phyloP scores from a whole-genome alignment of 352 stramenopile genomes.

The Blastocystis sp. region DNA sequence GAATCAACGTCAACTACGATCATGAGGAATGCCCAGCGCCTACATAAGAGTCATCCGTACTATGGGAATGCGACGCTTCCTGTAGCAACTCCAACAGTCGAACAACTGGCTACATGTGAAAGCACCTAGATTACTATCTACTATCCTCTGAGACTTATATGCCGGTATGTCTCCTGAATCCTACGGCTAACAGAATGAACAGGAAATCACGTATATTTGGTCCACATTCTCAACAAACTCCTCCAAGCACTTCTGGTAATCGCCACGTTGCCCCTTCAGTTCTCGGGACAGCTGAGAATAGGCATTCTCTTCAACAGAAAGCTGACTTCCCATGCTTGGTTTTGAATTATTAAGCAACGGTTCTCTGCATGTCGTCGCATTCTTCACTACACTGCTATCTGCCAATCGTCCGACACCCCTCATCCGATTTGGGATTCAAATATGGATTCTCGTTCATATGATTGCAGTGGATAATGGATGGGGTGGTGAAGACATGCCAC shows the following conservation, averaged over 20 bases:
- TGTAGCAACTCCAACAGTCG: neutral
- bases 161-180: neutral
- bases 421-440: too few relatives aligned
- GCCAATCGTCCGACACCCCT: neutral
- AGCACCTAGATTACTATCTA: neutral
- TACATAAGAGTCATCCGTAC: neutral
- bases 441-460: too few relatives aligned
- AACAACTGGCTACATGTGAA: neutral
- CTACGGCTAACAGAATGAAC: neutral
- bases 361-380: neutral
- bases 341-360: conserved; percentile 2
- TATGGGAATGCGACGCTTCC: neutral
- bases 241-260: neutral
- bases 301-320: conserved; percentile 51
- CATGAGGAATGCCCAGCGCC: neutral
- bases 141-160: neutral
- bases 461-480: too few relatives aligned
- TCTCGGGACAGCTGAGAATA: conserved; percentile 26
- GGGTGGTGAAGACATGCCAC: neutral
- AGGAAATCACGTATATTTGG: neutral
- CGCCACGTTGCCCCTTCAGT: conserved; percentile 18
- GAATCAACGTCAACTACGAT: conserved; percentile 22
- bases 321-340: conserved; percentile 5
- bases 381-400: neutral
- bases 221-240: neutral